Percentiles rank a stretch among this genome's conserved stretches.
phyloP scores from a whole-genome alignment of 768 basidiomycete species.

The Suillus variegatus region DNA sequence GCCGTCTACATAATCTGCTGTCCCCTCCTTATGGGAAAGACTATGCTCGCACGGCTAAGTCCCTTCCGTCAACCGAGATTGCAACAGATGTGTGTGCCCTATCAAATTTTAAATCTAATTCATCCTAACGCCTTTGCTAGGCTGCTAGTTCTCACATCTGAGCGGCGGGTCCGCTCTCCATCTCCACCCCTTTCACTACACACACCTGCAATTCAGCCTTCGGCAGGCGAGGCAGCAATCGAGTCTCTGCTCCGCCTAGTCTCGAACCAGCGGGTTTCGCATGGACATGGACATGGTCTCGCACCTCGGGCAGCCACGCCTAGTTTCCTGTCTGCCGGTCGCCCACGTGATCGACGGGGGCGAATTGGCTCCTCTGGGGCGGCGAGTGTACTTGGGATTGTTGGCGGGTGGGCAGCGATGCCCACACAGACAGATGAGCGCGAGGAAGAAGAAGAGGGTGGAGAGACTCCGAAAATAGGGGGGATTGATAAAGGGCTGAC shows the following conservation, averaged over 20 bases:
- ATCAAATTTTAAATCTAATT: neutral
- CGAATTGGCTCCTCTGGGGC: conserved; percentile 54
- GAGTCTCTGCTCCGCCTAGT: conserved; percentile 64
- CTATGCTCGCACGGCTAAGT: conserved; percentile 50
- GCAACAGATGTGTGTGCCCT: conserved; percentile 69
- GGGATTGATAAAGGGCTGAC: conserved; percentile 39
- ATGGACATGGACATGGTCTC: conserved; percentile 29
- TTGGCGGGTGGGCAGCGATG: conserved; percentile 30
- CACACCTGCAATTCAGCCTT: conserved; percentile 51
- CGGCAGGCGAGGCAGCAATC: conserved; percentile 67
- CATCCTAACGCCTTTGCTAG: conserved; percentile 33
- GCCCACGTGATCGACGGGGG: conserved; percentile 78
- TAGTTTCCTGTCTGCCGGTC: conserved; percentile 70
- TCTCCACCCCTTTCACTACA: conserved; percentile 63
- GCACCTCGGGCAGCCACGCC: conserved; percentile 40
- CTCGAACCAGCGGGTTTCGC: conserved; percentile 46
- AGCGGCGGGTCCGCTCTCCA: conserved; percentile 55
- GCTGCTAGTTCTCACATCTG: conserved; percentile 76
- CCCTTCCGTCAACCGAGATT: conserved; percentile 67
- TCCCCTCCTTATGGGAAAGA: conserved; percentile 57
- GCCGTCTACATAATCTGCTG: conserved; percentile 57
- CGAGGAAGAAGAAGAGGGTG: conserved; percentile 44
- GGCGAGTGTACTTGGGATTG: conserved; percentile 30
- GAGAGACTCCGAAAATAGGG: conserved; percentile 55
- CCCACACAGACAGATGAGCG: conserved; percentile 32